These are phyloP conservation scores for Plectosphaerella plurivora DNA, from an alignment of 2,329 filamentous ascomycete genomes.

Conservation along the genomic window DNA sequence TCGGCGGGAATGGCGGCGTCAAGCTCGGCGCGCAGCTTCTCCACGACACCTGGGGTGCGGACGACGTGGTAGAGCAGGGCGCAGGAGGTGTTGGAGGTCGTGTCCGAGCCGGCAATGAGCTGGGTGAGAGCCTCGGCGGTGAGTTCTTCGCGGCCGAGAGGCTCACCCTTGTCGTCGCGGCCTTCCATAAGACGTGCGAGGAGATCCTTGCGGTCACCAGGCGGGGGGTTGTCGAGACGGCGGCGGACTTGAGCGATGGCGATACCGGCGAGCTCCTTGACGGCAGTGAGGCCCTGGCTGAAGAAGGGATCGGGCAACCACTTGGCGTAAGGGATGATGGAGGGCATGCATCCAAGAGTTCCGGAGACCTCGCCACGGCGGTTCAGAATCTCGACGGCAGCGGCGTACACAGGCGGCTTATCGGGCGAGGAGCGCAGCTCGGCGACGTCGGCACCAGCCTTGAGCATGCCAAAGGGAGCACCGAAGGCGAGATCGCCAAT, in stretches of 20 bases:
- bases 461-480: slow-evolving; percentile 20
- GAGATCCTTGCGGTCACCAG: slow-evolving; percentile 69
- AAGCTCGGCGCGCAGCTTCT: slow-evolving; percentile 70
- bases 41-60: slow-evolving; percentile 64
- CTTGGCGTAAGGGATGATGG: slow-evolving; percentile 73
- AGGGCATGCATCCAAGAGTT: slow-evolving; percentile 69
- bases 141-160: slow-evolving; percentile 72
- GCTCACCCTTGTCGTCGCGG: slow-evolving; percentile 72
- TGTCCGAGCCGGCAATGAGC: slow-evolving; percentile 76
- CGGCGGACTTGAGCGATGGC: slow-evolving; percentile 77
- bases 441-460: slow-evolving; percentile 67
- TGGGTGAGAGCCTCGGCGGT: slow-evolving; percentile 88
- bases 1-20: slow-evolving; percentile 62
- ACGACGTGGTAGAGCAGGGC: slow-evolving; percentile 76
- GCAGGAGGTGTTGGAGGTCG: slow-evolving; percentile 75
- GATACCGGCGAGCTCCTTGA: slow-evolving; percentile 80
- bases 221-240: slow-evolving; percentile 64
- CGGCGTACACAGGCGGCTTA: slow-evolving; percentile 61
- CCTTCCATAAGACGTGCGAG: slow-evolving; percentile 82
- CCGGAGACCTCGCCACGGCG: slow-evolving; percentile 81
- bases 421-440: slow-evolving; percentile 63
- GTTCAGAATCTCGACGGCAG: slow-evolving; percentile 85
- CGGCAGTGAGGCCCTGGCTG: slow-evolving; percentile 65
- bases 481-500: slow-evolving; percentile 25
- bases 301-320: slow-evolving; percentile 84